Conservation (phyloP, 805 yeast genomes). For the Torulaspora maleeae region DNA sequence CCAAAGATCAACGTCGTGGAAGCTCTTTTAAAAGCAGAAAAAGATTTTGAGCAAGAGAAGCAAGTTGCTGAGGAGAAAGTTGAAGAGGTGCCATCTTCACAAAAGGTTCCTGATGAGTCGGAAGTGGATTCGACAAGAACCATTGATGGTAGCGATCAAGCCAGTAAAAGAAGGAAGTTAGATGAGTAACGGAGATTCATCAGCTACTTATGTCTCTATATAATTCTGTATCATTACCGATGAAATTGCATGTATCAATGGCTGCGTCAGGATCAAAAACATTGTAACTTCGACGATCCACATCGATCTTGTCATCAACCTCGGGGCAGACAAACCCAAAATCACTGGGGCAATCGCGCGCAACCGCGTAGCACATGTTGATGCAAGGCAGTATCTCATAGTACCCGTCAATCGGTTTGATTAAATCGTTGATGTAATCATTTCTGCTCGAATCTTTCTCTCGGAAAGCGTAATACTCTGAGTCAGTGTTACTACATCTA, state of each 20-base stretch:
- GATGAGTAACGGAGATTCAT: constrained; percentile 9
- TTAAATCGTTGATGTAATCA: constrained; percentile 47
- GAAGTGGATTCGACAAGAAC: background rate
- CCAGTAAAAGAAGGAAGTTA: constrained; percentile 13
- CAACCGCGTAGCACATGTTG: constrained; percentile 71
- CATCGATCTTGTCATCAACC: constrained; percentile 9
- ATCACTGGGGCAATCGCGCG: constrained; percentile 75
- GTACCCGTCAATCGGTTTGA: constrained; percentile 55
- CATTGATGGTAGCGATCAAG: background rate
- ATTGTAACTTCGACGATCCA: constrained; percentile 33
- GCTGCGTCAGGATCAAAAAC: constrained; percentile 15
- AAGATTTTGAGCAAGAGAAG: constrained; percentile 14
- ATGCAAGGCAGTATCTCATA: constrained; percentile 85
- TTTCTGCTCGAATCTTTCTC: constrained; percentile 54
- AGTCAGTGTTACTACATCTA: constrained; percentile 59
- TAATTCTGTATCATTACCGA: constrained; percentile 32
- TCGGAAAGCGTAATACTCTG: constrained; percentile 45
- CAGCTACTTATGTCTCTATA: background rate
- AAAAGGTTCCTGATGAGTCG: background rate
- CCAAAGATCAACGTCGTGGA: constrained; percentile 39
- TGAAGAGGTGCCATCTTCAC: constrained; percentile 7
- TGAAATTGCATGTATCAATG: constrained; percentile 40
- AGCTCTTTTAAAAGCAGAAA: constrained; percentile 36
- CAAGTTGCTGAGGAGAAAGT: background rate
- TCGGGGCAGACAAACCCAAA: constrained; percentile 74